phyloP scores from a whole-genome alignment of 2,329 filamentous ascomycete genomes.

The Neonectria ditissima region DNA sequence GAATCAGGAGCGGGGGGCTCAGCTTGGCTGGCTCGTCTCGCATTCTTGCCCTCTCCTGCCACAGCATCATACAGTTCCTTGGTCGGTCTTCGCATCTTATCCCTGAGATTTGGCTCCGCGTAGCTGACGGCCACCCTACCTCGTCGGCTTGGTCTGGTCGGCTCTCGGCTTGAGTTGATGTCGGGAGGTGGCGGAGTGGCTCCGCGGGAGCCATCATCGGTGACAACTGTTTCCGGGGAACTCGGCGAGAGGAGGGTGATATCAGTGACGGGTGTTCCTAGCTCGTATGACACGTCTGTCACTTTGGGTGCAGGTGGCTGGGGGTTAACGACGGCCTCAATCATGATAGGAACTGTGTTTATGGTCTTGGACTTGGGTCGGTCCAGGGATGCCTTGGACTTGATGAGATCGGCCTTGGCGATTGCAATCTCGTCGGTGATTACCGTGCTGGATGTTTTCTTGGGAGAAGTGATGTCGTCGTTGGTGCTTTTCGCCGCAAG shows the following conservation, averaged over 20 bases:
- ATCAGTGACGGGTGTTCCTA: conserved; percentile 51
- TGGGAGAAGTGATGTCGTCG: conserved; percentile 68
- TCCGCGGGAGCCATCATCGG: conserved; percentile 50
- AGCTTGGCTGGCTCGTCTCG: conserved; percentile 55
- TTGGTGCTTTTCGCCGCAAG: conserved; percentile 70
- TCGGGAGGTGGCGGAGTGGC: conserved; percentile 72
- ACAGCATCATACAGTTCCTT: conserved; percentile 83
- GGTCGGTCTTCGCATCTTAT: conserved; percentile 85
- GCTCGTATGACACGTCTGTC: conserved; percentile 31
- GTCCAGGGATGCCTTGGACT: conserved; percentile 43
- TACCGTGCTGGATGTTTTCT: conserved; percentile 57
- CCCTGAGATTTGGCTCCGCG: conserved; percentile 82
- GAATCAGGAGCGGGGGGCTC: conserved; percentile 45
- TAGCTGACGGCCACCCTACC: conserved; percentile 79
- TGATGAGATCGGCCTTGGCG: conserved; percentile 53
- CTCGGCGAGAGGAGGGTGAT: conserved; percentile 58
- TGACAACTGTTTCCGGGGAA: conserved; percentile 60
- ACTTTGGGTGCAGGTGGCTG: conserved; percentile 35
- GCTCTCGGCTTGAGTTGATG: conserved; percentile 66
- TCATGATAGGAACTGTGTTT: conserved; percentile 34
- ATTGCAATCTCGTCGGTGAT: conserved; percentile 53
- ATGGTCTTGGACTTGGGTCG: conserved; percentile 46
- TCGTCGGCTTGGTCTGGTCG: conserved; percentile 74
- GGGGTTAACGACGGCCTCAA: conserved; percentile 35
- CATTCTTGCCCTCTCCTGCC: conserved; percentile 68